A percentile compares a stretch with the other conserved stretches of the same genome.
Evolutionary conservation across 2,329 filamentous ascomycete species (phyloP).

Genomic region (Geosmithia morbida): DNA sequence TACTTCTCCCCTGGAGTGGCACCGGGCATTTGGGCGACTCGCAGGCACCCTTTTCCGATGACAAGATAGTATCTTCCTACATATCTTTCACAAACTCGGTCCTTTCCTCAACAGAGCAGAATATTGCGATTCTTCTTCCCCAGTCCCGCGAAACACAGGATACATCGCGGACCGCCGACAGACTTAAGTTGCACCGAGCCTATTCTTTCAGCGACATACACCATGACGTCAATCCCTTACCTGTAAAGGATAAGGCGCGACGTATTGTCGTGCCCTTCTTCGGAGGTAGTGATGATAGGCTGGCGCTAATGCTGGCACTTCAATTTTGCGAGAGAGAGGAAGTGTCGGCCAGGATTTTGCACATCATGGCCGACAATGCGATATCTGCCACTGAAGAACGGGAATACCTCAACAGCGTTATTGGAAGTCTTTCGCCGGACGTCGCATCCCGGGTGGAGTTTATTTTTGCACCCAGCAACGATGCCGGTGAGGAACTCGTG

Average conservation of each 20-base stretch:
- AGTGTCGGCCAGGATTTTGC: conserved; percentile 64
- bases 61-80: conserved; percentile 37
- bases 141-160: conserved; percentile 22
- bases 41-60: conserved; percentile 12
- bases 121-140: conserved; percentile 69
- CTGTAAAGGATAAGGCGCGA: conserved; percentile 55
- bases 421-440: conserved; percentile 7
- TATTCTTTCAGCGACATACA: conserved; percentile 43
- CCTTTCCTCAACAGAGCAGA: conserved; percentile 48
- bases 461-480: conserved; percentile 11
- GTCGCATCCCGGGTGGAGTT: conserved; percentile 8
- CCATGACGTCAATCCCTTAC: conserved; percentile 39
- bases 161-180: conserved; percentile 23
- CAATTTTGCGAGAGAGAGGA: conserved; percentile 70
- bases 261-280: conserved; percentile 83
- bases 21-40: conserved; percentile 58
- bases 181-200: conserved; percentile 28
- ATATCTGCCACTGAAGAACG: conserved; percentile 9
- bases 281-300: conserved; percentile 67
- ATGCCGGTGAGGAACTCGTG: conserved; percentile 2
- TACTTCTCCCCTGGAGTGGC: conserved; percentile 84
- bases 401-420: conserved; percentile 11
- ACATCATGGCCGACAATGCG: conserved; percentile 11
- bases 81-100: conserved; percentile 58
- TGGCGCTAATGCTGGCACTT: conserved; percentile 66